Percentiles rank a stretch among this genome's conserved stretches.
These are phyloP conservation scores for Pythium aquatile DNA, from an alignment of 352 stramenopile genomes.

Conservation along the genomic window DNA sequence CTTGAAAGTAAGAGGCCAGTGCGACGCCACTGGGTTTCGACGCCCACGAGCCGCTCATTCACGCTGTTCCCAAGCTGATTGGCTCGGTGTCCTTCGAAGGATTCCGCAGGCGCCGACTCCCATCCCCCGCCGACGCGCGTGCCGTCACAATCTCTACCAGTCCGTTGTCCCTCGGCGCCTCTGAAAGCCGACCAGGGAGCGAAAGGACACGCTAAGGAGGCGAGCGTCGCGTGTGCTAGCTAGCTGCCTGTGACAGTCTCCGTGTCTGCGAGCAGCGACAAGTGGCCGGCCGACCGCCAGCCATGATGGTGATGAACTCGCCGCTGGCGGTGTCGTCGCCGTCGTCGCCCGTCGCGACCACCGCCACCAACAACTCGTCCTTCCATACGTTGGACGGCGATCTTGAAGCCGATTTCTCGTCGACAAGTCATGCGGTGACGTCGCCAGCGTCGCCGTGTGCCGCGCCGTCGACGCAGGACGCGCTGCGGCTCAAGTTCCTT, in stretches of 20 bases:
- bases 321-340: slow-evolving; percentile 3
- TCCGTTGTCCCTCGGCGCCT: neutral
- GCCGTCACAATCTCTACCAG: neutral
- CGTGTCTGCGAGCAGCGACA: neutral
- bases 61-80: neutral
- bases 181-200: neutral
- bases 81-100: neutral
- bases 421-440: neutral
- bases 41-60: neutral
- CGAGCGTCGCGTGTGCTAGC: neutral
- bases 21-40: neutral
- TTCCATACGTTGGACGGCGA: neutral
- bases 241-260: neutral
- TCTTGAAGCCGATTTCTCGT: neutral
- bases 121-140: neutral
- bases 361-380: neutral
- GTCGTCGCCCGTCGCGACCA: slow-evolving; percentile 1
- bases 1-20: neutral
- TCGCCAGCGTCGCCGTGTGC: neutral
- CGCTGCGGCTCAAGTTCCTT: slow-evolving; percentile 37
- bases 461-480: neutral
- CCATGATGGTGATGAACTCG: slow-evolving; percentile 21
- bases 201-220: neutral
- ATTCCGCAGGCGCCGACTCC: neutral
- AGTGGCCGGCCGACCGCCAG: neutral